phyloP scores from a whole-genome alignment of 805 yeast species.

The Cyberlindnera euphorbiiphila region DNA sequence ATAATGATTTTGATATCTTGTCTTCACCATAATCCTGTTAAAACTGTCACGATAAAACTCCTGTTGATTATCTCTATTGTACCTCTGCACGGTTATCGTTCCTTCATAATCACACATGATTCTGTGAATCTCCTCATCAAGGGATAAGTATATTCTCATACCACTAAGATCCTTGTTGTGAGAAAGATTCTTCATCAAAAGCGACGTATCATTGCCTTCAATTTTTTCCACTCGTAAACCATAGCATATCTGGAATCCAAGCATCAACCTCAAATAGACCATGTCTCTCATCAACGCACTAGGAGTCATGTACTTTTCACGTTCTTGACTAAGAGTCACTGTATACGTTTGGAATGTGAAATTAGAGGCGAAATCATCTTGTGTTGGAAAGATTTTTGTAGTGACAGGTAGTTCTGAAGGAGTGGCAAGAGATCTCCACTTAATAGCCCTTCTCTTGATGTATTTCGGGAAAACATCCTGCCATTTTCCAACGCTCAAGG shows the following conservation, averaged over 20 bases:
- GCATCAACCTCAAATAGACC: conserved; percentile 74
- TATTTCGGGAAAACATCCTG: conserved; percentile 79
- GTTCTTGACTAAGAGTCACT: conserved; percentile 58
- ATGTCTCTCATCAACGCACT: conserved; percentile 75
- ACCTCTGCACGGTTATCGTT: conserved; percentile 74
- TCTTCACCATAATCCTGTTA: conserved; percentile 61
- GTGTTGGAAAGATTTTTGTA: conserved; percentile 71
- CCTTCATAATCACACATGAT: conserved; percentile 70
- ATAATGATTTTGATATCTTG: conserved; percentile 71
- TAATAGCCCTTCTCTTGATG: conserved; percentile 62
- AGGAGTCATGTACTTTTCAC: conserved; percentile 47
- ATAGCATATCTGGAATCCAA: conserved; percentile 88
- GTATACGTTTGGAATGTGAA: conserved; percentile 84
- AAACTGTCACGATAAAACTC: conserved; percentile 30
- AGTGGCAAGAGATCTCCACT: conserved; percentile 90
- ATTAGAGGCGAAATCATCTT: conserved; percentile 61
- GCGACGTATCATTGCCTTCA: conserved; percentile 57
- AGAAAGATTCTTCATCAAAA: conserved; percentile 56
- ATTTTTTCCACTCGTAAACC: conserved; percentile 64
- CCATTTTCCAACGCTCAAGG: conserved; percentile 81
- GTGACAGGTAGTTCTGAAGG: conserved; percentile 92
- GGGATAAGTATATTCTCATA: conserved; percentile 65
- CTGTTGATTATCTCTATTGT: conserved; percentile 38
- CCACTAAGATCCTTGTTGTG: conserved; percentile 42
- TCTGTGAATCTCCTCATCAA: conserved; percentile 84